Evolutionary conservation across 495 filamentous ascomycete species (phyloP).

Genomic region (Trichoderma gamsii): DNA sequence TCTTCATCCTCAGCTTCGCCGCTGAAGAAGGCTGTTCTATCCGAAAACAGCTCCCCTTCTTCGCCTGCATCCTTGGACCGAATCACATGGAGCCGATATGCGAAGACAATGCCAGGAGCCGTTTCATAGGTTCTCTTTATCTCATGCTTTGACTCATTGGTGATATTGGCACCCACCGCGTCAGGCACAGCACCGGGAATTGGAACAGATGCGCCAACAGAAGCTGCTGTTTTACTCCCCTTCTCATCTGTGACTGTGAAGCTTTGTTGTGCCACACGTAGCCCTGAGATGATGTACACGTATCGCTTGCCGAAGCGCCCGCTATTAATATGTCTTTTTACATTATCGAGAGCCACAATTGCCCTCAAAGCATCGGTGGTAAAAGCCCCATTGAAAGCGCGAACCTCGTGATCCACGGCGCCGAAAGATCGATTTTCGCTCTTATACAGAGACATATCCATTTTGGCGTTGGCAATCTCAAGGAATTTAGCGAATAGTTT

Average conservation of each 20-base stretch:
- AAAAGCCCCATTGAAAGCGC: not conserved
- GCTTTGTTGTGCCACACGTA: conserved; percentile 13
- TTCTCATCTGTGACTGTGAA: conserved; percentile 14
- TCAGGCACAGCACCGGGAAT: not conserved
- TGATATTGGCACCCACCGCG: not conserved
- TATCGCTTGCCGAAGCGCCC: conserved; percentile 15
- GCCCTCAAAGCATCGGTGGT: not conserved
- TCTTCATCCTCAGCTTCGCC: not conserved
- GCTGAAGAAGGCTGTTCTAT: not conserved
- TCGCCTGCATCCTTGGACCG: not conserved
- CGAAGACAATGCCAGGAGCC: conserved; percentile 19
- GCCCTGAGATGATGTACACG: conserved; percentile 17
- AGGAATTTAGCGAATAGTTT: too few species aligned
- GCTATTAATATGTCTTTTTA: conserved; percentile 14
- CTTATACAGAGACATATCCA: too few species aligned
- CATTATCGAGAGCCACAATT: not conserved
- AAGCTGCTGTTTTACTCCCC: not conserved
- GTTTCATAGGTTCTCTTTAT: conserved; percentile 10
- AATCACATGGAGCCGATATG: conserved; percentile 18
- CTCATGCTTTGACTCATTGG: not conserved
- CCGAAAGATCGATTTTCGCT: not conserved
- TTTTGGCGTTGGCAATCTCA: too few species aligned
- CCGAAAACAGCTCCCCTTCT: not conserved
- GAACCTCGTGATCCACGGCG: conserved; percentile 15
- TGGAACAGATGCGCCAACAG: not conserved